Evolutionary conservation across 352 stramenopile species (phyloP).

Genomic region (Phytopythium mirpurense): DNA sequence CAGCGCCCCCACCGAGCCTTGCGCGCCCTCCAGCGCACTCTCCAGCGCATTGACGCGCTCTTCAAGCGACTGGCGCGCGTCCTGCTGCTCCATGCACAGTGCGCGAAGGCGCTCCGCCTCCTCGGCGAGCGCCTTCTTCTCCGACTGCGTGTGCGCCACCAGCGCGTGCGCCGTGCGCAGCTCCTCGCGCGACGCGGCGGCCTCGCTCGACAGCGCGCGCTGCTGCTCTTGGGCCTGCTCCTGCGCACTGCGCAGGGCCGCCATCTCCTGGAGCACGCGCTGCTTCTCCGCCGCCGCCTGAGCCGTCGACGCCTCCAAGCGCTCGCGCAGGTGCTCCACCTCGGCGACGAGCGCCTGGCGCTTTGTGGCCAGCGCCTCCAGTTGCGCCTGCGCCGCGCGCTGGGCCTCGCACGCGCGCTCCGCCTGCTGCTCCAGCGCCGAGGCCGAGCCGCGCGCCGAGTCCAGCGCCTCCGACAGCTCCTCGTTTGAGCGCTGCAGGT

Average conservation of each 20-base stretch:
- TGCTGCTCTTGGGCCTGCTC: neutral
- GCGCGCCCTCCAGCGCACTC: conserved; percentile 47
- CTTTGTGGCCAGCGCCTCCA: conserved; percentile 61
- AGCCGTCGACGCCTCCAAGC: conserved; percentile 14
- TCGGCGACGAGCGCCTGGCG: conserved; percentile 52
- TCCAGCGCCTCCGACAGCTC: conserved; percentile 43
- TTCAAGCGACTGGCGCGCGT: conserved; percentile 33
- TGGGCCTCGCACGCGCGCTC: conserved; percentile 29
- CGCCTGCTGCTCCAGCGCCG: conserved; percentile 42
- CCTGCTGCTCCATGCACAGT: conserved; percentile 19
- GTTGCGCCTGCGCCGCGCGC: conserved; percentile 32
- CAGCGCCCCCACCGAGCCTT: conserved; percentile 57
- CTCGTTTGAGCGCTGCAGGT: conserved; percentile 47
- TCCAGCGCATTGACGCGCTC: conserved; percentile 54
- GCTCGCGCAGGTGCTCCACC: conserved; percentile 37
- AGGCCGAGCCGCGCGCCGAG: conserved; percentile 26
- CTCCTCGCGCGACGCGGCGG: conserved; percentile 24
- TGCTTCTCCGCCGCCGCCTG: neutral
- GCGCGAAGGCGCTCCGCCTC: conserved; percentile 25
- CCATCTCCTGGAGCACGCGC: conserved; percentile 1
- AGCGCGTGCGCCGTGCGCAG: conserved; percentile 13
- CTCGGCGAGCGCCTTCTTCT: conserved; percentile 29
- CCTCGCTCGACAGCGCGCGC: conserved; percentile 2
- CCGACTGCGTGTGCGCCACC: conserved; percentile 35
- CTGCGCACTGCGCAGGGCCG: conserved; percentile 3